phyloP scores from a whole-genome alignment of 345 rosid species.

The Bruguiera sexangula region DNA sequence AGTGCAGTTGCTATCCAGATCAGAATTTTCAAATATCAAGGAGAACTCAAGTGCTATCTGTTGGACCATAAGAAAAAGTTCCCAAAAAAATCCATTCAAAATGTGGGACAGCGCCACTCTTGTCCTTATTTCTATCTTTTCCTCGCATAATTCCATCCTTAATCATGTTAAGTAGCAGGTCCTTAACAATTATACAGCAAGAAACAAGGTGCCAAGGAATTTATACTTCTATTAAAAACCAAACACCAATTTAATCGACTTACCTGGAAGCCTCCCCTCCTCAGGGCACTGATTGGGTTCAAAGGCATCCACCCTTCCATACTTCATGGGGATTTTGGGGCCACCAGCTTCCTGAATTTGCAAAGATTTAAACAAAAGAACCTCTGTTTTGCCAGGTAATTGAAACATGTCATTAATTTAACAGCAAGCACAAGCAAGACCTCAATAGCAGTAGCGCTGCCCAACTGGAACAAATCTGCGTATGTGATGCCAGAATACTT shows the following conservation, averaged over 20 bases:
- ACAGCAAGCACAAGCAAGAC: slow-evolving; percentile 34
- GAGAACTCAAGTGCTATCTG: too few species aligned
- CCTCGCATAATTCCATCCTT: not conserved
- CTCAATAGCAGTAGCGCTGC: slow-evolving; percentile 92
- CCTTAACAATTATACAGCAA: not conserved
- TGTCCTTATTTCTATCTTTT: not conserved
- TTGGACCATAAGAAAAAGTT: too few species aligned
- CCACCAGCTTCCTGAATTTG: slow-evolving; percentile 86
- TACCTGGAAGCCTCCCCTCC: slow-evolving; percentile 99
- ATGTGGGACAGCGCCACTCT: not conserved
- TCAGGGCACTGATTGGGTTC: slow-evolving; percentile 83
- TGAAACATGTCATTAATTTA: not conserved
- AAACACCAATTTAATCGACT: slow-evolving; percentile 21
- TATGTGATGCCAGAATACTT: slow-evolving; percentile 72
- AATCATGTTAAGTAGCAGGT: not conserved
- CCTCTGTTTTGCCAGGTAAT: slow-evolving; percentile 2
- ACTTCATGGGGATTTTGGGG: slow-evolving; percentile 85
- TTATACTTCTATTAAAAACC: not conserved
- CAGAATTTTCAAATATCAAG: too few species aligned
- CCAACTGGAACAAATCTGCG: slow-evolving; percentile 95
- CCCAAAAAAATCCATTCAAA: too few species aligned
- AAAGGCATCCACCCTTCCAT: slow-evolving; percentile 82
- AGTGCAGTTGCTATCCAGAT: too few species aligned
- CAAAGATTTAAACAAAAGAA: slow-evolving; percentile 17
- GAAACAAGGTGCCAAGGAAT: not conserved